Evolutionary conservation across 2,329 filamentous ascomycete genomes (phyloP), one percentile per base, ranked within the genome.

Genomic region (Herpotrichia juniperi): DNA sequence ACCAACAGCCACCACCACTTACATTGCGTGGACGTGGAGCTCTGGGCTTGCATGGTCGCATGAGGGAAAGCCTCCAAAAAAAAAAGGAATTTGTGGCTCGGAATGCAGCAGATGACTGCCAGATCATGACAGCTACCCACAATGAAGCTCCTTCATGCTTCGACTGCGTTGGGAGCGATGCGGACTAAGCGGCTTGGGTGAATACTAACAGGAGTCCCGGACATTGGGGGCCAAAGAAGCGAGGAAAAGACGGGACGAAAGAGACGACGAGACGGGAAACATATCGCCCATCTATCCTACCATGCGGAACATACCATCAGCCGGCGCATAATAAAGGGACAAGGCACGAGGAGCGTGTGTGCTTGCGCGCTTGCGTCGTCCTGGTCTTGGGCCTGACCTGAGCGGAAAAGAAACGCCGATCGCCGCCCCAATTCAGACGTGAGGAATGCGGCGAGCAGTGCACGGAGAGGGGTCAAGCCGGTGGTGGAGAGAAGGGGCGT

Each of bases 1-100:
- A 19, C 30, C 37, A 39, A 50, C 59, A 63, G 64, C 68, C 67
- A 69, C 69, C 67, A 69, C 64, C 61, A 65, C 57, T 58, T 53
- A 50, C 24, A 47, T 50, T 55, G 62, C 58, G 57, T 67, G 58
- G 62, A 64, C 59, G 59, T 62, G 48, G 56, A 58, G 58, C 54
- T 59, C 56, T 61, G 54, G 61, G 32, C 52, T 26, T 52, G 56
- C 52, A 51, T 47, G 49, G 50, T 58, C 63, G 57, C 56, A 65
- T 62, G 56, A 48, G 64, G 58, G 48, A 58, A 51, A 60, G 60
- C 59, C 58, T 56, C 57, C 61, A 48, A 58, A 63, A 62, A 66
- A 56, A 54, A 66, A 70, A 61, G 54, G 59, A 46, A 54, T 49
- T 48, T 17, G 12, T 17, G 24, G 31, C 21, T 2, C 56, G 45